A percentile compares a stretch with the other conserved stretches of the same genome.
These are phyloP conservation scores for Fusarium sp. DNA, from an alignment of 2,329 filamentous ascomycete genomes.

Conservation along the genomic window DNA sequence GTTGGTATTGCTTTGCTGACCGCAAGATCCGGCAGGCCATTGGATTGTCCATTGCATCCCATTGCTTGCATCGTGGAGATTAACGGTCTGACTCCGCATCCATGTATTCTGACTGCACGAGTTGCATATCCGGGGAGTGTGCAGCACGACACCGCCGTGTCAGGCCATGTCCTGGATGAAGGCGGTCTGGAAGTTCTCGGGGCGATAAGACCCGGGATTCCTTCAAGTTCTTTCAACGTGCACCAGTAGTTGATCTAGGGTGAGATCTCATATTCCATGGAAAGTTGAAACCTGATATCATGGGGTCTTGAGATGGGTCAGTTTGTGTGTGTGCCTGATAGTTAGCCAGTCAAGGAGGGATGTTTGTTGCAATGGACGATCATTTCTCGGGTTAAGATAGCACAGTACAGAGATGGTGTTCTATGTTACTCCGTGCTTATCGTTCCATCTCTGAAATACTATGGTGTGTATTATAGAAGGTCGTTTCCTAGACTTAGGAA, in stretches of 20 bases:
- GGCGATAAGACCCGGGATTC: constrained; percentile 7
- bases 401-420: not conserved
- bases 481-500: not conserved
- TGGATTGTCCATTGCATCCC: constrained; percentile 13
- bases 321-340: not conserved
- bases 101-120: constrained; percentile 19
- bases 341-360: constrained; percentile 5
- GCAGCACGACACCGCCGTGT: constrained; percentile 10
- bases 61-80: constrained; percentile 27
- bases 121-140: constrained; percentile 18
- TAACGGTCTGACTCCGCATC: constrained; percentile 21
- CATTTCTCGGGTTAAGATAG: not conserved
- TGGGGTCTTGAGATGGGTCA: not conserved
- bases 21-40: constrained; percentile 21
- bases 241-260: not conserved
- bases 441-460: not conserved
- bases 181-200: constrained; percentile 34
- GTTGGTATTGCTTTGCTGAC: constrained; percentile 7
- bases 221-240: not conserved
- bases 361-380: not conserved
- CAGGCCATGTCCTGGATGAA: constrained; percentile 7
- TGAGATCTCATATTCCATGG: not conserved
- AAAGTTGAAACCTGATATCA: not conserved
- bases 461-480: not conserved
- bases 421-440: not conserved